Evolutionary conservation across 108 stramenopile genomes (phyloP).

Genomic region (Nannochloropsis salina): DNA sequence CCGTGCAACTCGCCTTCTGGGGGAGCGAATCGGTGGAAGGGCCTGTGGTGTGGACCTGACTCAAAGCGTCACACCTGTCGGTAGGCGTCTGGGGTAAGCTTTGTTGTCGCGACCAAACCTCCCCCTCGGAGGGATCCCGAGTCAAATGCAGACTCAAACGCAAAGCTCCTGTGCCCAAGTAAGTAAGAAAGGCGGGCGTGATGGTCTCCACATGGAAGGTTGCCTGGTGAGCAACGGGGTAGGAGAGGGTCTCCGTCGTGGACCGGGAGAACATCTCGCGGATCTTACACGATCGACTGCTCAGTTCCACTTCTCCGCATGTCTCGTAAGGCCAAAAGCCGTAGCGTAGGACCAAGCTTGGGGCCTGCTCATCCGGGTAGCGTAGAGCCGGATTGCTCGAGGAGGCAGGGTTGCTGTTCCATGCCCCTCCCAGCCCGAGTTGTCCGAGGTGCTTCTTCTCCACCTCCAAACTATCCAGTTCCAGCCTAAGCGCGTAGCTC

Average conservation of each 20-base stretch:
- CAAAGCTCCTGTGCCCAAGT: neutral
- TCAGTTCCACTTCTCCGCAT: slow-evolving; percentile 14
- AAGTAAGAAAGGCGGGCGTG: slow-evolving; percentile 17
- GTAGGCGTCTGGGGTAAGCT: neutral
- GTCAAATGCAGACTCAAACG: neutral
- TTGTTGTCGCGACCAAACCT: slow-evolving; percentile 3
- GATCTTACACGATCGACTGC: neutral
- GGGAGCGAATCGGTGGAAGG: neutral
- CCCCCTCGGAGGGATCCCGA: neutral
- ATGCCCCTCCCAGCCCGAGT: neutral
- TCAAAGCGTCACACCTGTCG: neutral
- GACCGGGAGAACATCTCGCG: neutral
- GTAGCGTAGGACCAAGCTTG: slow-evolving; percentile 8
- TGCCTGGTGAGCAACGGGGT: slow-evolving; percentile 10
- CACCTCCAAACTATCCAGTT: neutral
- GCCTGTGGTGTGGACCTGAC: neutral
- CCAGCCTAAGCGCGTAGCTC: neutral
- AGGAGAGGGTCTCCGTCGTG: neutral
- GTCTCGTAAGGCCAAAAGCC: neutral
- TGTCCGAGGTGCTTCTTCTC: slow-evolving; percentile 5
- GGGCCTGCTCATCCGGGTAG: neutral
- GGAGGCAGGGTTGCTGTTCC: slow-evolving; percentile 6
- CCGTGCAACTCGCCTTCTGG: neutral
- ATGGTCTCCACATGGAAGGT: neutral
- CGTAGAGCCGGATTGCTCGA: neutral